Conservation (phyloP, 495 filamentous ascomycete genomes). For the Talaromyces wortmannii region DNA sequence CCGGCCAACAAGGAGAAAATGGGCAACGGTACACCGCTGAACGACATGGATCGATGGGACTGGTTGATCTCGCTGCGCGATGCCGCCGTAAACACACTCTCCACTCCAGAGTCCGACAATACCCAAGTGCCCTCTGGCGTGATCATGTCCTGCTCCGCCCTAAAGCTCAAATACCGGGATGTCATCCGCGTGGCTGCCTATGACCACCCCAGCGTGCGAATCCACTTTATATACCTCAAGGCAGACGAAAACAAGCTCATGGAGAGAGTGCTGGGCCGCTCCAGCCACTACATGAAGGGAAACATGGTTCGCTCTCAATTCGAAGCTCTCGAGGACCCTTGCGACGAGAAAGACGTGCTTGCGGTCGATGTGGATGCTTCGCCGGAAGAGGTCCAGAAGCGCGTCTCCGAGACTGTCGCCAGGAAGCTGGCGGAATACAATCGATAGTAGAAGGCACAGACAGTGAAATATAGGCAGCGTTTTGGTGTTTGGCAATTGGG, state of each 20-base stretch:
- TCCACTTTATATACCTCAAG: constrained; percentile 91
- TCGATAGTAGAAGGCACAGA: constrained; percentile 2
- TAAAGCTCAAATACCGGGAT: constrained; percentile 97
- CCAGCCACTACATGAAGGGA: constrained; percentile 95
- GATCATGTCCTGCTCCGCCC: constrained; percentile 89
- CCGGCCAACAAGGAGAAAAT: constrained; percentile 88
- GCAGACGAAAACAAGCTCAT: constrained; percentile 69
- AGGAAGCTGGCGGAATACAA: constrained; percentile 26
- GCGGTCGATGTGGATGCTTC: constrained; percentile 69
- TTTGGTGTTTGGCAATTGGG: not conserved
- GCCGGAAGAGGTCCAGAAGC: constrained; percentile 57
- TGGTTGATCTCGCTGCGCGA: constrained; percentile 90
- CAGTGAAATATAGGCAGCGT: not conserved
- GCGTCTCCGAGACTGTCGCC: constrained; percentile 51
- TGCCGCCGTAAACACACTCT: constrained; percentile 60
- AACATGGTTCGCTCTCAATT: constrained; percentile 96
- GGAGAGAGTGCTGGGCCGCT: constrained; percentile 60
- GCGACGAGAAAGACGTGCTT: constrained; percentile 77
- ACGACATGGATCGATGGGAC: constrained; percentile 95
- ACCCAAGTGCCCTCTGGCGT: constrained; percentile 56
- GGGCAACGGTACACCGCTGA: constrained; percentile 77
- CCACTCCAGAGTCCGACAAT: constrained; percentile 38
- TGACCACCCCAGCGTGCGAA: constrained; percentile 63
- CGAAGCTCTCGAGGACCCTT: constrained; percentile 73
- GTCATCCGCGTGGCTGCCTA: constrained; percentile 88